Evolutionary conservation across 2,329 filamentous ascomycete genomes (phyloP).

Genomic region (Hysterium pulicare): DNA sequence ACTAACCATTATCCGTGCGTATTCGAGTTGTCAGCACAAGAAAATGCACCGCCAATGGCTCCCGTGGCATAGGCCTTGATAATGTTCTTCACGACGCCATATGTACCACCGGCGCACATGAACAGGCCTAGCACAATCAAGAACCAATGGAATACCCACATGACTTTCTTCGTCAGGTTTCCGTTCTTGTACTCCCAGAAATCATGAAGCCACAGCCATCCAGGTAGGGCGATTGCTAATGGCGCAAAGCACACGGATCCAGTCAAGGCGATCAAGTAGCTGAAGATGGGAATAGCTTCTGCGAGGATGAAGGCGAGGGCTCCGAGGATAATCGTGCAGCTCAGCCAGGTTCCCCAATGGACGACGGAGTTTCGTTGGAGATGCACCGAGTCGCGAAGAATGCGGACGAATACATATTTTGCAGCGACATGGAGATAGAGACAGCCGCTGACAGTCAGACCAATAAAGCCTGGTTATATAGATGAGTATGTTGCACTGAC

Average conservation of each 20-base stretch:
- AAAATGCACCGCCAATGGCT: slow-evolving; percentile 34
- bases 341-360: slow-evolving; percentile 54
- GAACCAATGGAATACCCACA: slow-evolving; percentile 42
- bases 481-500: neutral
- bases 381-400: slow-evolving; percentile 50
- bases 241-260: slow-evolving; percentile 53
- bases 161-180: slow-evolving; percentile 27
- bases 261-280: slow-evolving; percentile 49
- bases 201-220: slow-evolving; percentile 52
- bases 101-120: slow-evolving; percentile 49
- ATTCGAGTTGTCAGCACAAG: neutral
- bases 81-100: slow-evolving; percentile 50
- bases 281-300: slow-evolving; percentile 55
- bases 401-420: slow-evolving; percentile 56
- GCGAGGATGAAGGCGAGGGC: slow-evolving; percentile 51
- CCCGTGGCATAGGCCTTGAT: slow-evolving; percentile 50
- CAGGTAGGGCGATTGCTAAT: slow-evolving; percentile 47
- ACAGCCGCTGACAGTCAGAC: slow-evolving; percentile 50
- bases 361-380: slow-evolving; percentile 50
- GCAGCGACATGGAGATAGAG: slow-evolving; percentile 51
- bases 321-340: slow-evolving; percentile 42
- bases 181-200: slow-evolving; percentile 43
- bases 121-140: slow-evolving; percentile 48
- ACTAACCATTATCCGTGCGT: no score
- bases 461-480: slow-evolving; percentile 41